phyloP scores from a whole-genome alignment of 1,284 basidiomycete species.

The Sanghuangporus baumii region DNA sequence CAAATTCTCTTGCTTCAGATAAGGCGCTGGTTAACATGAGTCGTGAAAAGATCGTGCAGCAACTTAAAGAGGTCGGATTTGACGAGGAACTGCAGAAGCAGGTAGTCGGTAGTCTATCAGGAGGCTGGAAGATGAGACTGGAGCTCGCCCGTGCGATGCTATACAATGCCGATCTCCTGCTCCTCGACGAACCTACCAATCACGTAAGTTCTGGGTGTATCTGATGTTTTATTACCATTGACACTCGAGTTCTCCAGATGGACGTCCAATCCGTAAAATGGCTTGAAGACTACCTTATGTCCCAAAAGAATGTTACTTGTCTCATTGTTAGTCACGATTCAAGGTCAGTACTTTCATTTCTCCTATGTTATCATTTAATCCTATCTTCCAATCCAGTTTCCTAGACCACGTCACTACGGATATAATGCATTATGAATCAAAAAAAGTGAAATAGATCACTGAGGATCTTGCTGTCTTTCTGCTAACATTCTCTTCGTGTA shows the following conservation, averaged over 20 bases:
- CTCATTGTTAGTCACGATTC: constrained; percentile 98
- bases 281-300: constrained; percentile 87
- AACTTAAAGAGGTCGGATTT: constrained; percentile 87
- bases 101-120: constrained; percentile 86
- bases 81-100: constrained; percentile 83
- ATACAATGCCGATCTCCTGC: constrained; percentile 90
- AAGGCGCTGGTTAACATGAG: constrained; percentile 53
- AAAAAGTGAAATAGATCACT: constrained; percentile 52
- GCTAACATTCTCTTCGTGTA: constrained; percentile 25
- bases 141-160: constrained; percentile 93
- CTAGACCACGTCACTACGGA: constrained; percentile 96
- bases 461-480: constrained; percentile 13
- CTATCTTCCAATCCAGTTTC: constrained; percentile 50
- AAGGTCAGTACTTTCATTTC: constrained; percentile 48
- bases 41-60: constrained; percentile 67
- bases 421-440: constrained; percentile 96
- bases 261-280: constrained; percentile 89
- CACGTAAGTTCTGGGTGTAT: constrained; percentile 51
- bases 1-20: constrained; percentile 34
- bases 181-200: constrained; percentile 93
- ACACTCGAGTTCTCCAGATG: constrained; percentile 42
- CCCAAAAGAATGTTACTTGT: constrained; percentile 83
- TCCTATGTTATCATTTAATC: constrained; percentile 2
- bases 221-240: constrained; percentile 16
- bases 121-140: constrained; percentile 99